Evolutionary conservation across 2,329 filamentous ascomycete species (phyloP).

Genomic region (Alternaria rosae): DNA sequence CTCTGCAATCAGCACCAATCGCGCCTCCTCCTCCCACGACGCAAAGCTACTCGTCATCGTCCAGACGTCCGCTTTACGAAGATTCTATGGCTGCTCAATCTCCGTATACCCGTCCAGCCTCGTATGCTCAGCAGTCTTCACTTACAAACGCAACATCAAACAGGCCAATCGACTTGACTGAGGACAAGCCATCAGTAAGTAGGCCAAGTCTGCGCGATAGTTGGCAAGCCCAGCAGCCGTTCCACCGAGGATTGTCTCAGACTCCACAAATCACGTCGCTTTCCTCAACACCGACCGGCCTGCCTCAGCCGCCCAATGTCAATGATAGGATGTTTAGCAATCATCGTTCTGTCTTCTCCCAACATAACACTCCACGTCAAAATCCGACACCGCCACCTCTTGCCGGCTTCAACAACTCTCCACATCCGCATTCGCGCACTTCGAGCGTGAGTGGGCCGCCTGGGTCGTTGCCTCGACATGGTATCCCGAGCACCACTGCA

Average conservation of each 20-base stretch:
- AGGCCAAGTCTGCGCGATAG: slow-evolving; percentile 35
- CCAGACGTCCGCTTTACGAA: slow-evolving; percentile 37
- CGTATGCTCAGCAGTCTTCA: slow-evolving; percentile 37
- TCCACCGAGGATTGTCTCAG: slow-evolving; percentile 36
- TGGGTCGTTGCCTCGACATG: slow-evolving; percentile 33
- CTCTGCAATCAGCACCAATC: slow-evolving; percentile 43
- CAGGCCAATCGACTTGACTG: slow-evolving; percentile 43
- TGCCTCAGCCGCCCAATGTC: slow-evolving; percentile 34
- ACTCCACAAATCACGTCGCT: slow-evolving; percentile 30
- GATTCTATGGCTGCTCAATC: slow-evolving; percentile 34
- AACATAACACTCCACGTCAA: slow-evolving; percentile 43
- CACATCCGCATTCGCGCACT: slow-evolving; percentile 45
- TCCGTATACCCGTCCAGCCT: slow-evolving; percentile 31
- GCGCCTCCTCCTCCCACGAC: slow-evolving; percentile 40
- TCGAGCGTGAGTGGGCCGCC: slow-evolving; percentile 44
- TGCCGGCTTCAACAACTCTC: slow-evolving; percentile 40
- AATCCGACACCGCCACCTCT: slow-evolving; percentile 46
- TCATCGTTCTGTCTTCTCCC: slow-evolving; percentile 44
- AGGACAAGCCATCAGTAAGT: slow-evolving; percentile 31
- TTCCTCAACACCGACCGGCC: slow-evolving; percentile 37
- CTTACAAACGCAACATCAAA: slow-evolving; percentile 29
- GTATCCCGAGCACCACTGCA: slow-evolving; percentile 29
- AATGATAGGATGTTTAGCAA: slow-evolving; percentile 32
- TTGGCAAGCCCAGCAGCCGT: slow-evolving; percentile 41
- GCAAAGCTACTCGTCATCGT: slow-evolving; percentile 28